These are phyloP conservation scores for Pelargonium nanum DNA, from an alignment of 345 rosid species.

Conservation along the genomic window DNA sequence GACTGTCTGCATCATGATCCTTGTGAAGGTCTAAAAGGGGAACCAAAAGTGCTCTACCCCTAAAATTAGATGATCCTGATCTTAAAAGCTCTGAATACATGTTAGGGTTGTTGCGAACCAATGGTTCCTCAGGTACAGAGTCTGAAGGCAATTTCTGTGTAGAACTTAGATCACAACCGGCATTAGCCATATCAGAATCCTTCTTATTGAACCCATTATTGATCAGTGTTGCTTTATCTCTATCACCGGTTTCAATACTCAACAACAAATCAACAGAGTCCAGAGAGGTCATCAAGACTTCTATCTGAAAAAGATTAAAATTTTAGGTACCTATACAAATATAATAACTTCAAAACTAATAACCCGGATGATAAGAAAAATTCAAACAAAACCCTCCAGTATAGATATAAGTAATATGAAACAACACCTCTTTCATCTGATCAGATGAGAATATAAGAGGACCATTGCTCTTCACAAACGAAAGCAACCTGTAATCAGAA, in stretches of 20 bases:
- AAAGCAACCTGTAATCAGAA: conserved; percentile 48
- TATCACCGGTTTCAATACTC: conserved; percentile 17
- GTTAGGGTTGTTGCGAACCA: conserved; percentile 22
- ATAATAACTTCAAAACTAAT: conserved; percentile 2
- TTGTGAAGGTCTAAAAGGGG: conserved; percentile 91
- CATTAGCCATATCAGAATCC: conserved; percentile 23
- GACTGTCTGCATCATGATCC: conserved; percentile 89
- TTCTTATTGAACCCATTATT: conserved; percentile 16
- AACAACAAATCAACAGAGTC: conserved; percentile 17
- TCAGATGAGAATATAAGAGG: conserved; percentile 40
- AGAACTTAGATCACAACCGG: conserved; percentile 14
- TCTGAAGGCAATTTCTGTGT: conserved; percentile 12
- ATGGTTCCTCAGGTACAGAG: conserved; percentile 12
- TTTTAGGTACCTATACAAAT: conserved; percentile 12
- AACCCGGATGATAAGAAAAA: background rate
- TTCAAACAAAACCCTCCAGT: background rate
- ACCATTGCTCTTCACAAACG: conserved; percentile 33
- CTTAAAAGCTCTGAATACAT: conserved; percentile 28
- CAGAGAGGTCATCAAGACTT: conserved; percentile 29
- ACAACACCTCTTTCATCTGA: conserved; percentile 59
- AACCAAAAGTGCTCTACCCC: conserved; percentile 39
- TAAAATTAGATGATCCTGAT: conserved; percentile 28
- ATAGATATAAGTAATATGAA: background rate
- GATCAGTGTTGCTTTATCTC: conserved; percentile 22
- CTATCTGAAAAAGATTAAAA: conserved; percentile 42